Evolutionary conservation across 306 rosid genomes (phyloP).

Genomic region (Sesbania bispinosa): DNA sequence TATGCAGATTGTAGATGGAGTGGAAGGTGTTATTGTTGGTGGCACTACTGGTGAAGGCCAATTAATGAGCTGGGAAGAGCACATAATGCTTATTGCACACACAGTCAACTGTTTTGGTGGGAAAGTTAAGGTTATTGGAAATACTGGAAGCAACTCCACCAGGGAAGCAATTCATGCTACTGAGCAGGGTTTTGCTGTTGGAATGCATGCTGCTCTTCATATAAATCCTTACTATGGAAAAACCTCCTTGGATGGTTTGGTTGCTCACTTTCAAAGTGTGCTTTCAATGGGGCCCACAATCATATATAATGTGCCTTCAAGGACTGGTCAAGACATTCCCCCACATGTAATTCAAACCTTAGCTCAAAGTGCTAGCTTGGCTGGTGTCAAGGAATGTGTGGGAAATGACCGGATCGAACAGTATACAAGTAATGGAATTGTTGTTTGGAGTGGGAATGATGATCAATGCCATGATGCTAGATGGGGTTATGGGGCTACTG

Average conservation of each 20-base stretch:
- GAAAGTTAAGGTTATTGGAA: slow-evolving; percentile 84
- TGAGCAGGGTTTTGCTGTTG: slow-evolving; percentile 97
- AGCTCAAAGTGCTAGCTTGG: slow-evolving; percentile 58
- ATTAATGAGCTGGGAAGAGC: slow-evolving; percentile 98
- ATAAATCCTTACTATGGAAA: slow-evolving; percentile 94
- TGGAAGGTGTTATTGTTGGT: slow-evolving; percentile 83
- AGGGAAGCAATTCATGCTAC: slow-evolving; percentile 95
- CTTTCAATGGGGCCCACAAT: slow-evolving; percentile 91
- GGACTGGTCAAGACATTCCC: slow-evolving; percentile 97
- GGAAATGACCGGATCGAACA: slow-evolving; percentile 69
- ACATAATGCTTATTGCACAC: slow-evolving; percentile 93
- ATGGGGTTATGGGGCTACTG: slow-evolving; percentile 93
- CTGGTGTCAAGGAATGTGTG: slow-evolving; percentile 93
- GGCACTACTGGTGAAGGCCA: slow-evolving; percentile 98
- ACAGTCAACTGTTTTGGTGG: slow-evolving; percentile 88
- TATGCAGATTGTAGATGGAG: slow-evolving; percentile 67
- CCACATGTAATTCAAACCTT: slow-evolving; percentile 59
- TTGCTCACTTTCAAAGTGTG: slow-evolving; percentile 70
- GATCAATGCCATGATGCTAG: slow-evolving; percentile 90
- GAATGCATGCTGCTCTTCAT: slow-evolving; percentile 99
- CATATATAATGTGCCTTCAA: slow-evolving; percentile 84
- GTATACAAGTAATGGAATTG: slow-evolving; percentile 60
- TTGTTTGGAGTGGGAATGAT: slow-evolving; percentile 93
- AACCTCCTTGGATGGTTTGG: slow-evolving; percentile 77
- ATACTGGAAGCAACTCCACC: slow-evolving; percentile 91